These are phyloP conservation scores for Homolaphlyctis polyrhiza DNA, from an alignment of 371 early-diverging fungal genomes.

Conservation along the genomic window DNA sequence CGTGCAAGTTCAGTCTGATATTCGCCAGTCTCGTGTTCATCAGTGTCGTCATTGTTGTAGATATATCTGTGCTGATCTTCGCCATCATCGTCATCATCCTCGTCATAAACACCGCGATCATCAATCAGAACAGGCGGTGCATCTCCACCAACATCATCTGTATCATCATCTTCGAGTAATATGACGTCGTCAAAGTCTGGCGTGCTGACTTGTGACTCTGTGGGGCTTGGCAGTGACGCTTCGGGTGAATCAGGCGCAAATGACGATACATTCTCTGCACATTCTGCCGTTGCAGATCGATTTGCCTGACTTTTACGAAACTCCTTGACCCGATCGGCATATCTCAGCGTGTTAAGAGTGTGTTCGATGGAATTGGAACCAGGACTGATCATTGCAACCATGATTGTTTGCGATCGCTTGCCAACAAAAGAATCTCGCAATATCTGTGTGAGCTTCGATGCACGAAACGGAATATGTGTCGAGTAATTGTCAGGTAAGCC, in stretches of 20 bases:
- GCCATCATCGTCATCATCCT: not conserved
- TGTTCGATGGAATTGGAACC: slow-evolving; percentile 39
- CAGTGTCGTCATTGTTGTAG: not conserved
- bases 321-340: slow-evolving; percentile 47
- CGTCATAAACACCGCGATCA: not conserved
- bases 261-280: no score
- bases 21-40: not conserved
- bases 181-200: not conserved
- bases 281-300: not conserved
- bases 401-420: slow-evolving; percentile 27
- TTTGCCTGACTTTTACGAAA: not conserved
- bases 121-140: not conserved
- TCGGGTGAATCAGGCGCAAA: not conserved
- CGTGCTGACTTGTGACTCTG: not conserved
- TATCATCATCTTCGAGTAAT: not conserved
- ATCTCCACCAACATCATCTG: not conserved
- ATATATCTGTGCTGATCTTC: not conserved
- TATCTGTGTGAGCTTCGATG: slow-evolving; percentile 36
- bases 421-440: slow-evolving; percentile 34
- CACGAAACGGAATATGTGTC: slow-evolving; percentile 34
- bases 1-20: no score
- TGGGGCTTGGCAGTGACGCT: not conserved
- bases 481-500: not conserved
- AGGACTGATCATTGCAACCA: slow-evolving; percentile 50
- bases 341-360: slow-evolving; percentile 54